Evolutionary conservation across 139 green algal species (phyloP).

Genomic region (Desmodesmus armatus): DNA sequence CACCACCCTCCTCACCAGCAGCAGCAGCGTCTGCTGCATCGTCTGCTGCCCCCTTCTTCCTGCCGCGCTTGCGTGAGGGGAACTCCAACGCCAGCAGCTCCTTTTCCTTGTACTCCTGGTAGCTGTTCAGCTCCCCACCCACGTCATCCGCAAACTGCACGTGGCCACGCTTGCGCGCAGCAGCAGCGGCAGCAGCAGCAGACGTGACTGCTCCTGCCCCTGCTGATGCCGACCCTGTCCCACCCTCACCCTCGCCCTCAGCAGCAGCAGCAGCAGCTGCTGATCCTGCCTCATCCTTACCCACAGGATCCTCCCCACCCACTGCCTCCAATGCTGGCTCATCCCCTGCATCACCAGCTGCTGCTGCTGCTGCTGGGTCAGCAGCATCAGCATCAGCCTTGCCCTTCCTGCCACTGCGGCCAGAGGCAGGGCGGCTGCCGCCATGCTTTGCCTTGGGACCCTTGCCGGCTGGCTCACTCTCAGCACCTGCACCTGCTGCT

Average conservation of each 20-base stretch:
- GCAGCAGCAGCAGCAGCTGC: not conserved
- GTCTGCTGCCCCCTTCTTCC: not conserved
- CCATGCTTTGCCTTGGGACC: no score
- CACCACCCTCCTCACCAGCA: not conserved
- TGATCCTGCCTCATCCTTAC: not conserved
- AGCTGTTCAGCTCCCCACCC: not conserved
- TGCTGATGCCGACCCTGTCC: no score
- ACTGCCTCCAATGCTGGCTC: no score
- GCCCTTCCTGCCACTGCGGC: no score
- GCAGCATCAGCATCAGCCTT: no score
- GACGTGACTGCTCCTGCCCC: no score
- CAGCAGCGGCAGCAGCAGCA: no score
- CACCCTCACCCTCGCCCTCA: not conserved
- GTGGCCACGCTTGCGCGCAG: not conserved
- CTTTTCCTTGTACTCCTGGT: constrained; percentile 9
- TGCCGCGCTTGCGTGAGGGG: not conserved
- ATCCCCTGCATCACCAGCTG: not conserved
- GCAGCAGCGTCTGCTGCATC: not conserved
- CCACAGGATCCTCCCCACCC: no score
- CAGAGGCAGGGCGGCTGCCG: no score
- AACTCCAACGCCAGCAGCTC: constrained; percentile 7
- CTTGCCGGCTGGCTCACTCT: not conserved
- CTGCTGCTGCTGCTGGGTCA: constrained; percentile 14
- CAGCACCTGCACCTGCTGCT: not conserved
- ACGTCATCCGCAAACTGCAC: constrained; percentile 39